Conservation (phyloP, 192 early-diverging fungal genomes). For the Endogone sp. region DNA sequence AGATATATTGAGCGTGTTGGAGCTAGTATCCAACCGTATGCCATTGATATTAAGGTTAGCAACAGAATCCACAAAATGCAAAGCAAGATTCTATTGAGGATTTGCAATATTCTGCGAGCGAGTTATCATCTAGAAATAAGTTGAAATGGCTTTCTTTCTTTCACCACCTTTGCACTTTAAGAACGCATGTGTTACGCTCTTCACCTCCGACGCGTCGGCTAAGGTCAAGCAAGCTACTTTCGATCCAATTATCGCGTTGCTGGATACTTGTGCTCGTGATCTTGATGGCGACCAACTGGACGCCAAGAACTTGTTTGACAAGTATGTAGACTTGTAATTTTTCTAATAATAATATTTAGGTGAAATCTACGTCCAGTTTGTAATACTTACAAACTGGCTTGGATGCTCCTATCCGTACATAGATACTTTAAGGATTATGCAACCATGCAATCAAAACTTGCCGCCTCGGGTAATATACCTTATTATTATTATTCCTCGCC, state of each 20-base stretch:
- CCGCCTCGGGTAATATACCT: neutral
- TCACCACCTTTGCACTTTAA: neutral
- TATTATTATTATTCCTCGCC: too few species aligned
- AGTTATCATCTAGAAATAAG: too few species aligned
- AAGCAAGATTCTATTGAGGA: neutral
- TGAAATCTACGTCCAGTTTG: too few species aligned
- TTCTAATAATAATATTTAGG: constrained; percentile 20
- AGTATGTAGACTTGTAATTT: neutral
- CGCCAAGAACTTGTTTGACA: neutral
- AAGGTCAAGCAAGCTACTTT: constrained; percentile 3
- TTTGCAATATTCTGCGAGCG: too few species aligned
- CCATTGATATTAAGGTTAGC: constrained; percentile 32
- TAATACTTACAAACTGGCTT: neutral
- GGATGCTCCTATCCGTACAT: constrained; percentile 2
- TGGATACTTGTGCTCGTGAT: neutral
- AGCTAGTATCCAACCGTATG: constrained; percentile 25
- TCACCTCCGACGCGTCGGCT: neutral
- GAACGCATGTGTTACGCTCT: neutral
- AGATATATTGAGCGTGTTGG: constrained; percentile 32
- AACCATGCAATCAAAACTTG: constrained; percentile 2
- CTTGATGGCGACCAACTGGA: neutral
- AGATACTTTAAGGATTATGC: neutral
- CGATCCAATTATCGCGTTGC: neutral
- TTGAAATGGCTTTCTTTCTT: neutral
- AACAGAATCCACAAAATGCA: neutral